Evolutionary conservation across 2,329 filamentous ascomycete species (phyloP).

Genomic region (Pseudocercospora eumusae): DNA sequence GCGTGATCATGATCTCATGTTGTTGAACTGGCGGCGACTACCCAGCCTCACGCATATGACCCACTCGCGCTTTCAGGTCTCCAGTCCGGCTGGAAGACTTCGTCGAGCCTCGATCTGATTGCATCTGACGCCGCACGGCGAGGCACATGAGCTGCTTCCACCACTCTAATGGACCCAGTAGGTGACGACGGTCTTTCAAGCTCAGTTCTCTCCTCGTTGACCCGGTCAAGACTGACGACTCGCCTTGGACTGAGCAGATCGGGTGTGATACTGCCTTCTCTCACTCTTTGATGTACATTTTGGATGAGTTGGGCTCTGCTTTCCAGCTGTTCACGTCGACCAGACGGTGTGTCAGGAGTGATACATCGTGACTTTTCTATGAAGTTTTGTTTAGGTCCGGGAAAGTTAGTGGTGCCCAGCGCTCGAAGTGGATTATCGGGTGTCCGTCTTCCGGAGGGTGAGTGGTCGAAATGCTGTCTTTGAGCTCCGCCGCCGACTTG

Average conservation of each 20-base stretch:
- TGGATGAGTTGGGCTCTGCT: conserved; percentile 17
- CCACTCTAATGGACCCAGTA: conserved; percentile 16
- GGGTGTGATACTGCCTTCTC: conserved; percentile 10
- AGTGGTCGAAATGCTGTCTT: neutral
- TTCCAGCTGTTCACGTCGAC: conserved; percentile 19
- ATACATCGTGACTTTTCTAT: conserved; percentile 8
- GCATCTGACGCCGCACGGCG: conserved; percentile 7
- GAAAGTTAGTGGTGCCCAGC: conserved; percentile 8
- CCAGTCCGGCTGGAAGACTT: conserved; percentile 16
- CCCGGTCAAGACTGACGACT: neutral
- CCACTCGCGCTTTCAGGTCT: conserved; percentile 1
- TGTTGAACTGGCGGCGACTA: too few relatives aligned
- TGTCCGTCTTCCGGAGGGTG: neutral
- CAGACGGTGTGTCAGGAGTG: conserved; percentile 16
- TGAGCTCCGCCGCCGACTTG: neutral
- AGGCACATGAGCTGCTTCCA: conserved; percentile 8
- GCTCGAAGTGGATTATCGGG: conserved; percentile 13
- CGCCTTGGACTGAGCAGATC: neutral
- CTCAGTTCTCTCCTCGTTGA: neutral
- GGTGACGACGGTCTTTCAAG: conserved; percentile 13
- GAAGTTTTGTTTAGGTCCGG: conserved; percentile 6
- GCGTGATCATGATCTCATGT: too few relatives aligned
- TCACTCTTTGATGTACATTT: conserved; percentile 10
- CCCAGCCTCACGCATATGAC: neutral
- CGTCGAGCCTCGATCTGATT: conserved; percentile 12